These are phyloP conservation scores for Pseudozyma pruni DNA, from an alignment of 1,284 basidiomycete genomes.

Conservation along the genomic window DNA sequence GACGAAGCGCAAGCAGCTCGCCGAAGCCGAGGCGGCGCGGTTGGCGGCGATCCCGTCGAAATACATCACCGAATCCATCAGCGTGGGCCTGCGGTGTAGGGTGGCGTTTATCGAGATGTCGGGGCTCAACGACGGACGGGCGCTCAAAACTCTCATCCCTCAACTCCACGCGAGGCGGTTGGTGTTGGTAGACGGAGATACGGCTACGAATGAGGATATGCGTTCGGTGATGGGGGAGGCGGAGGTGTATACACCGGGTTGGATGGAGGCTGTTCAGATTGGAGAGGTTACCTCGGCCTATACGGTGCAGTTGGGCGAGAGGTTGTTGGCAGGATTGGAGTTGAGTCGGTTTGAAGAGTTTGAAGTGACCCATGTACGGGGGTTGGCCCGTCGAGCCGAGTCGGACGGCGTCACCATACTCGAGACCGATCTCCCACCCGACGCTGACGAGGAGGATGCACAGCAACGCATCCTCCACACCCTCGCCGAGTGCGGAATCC, in stretches of 20 bases:
- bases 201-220: constrained; percentile 35
- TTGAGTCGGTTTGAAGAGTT: constrained; percentile 91
- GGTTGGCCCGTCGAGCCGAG: not conserved
- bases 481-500: not conserved
- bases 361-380: constrained; percentile 34
- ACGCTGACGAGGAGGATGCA: constrained; percentile 1
- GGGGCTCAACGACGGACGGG: constrained; percentile 93
- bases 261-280: constrained; percentile 82
- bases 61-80: constrained; percentile 79
- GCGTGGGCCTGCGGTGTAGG: constrained; percentile 83
- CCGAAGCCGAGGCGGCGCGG: constrained; percentile 23
- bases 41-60: constrained; percentile 86
- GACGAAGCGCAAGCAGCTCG: constrained; percentile 74
- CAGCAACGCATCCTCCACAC: not conserved
- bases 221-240: constrained; percentile 70
- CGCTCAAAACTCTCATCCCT: constrained; percentile 94
- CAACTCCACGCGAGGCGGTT: constrained; percentile 86
- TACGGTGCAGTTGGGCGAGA: constrained; percentile 91
- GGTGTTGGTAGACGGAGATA: constrained; percentile 62
- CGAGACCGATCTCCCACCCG: constrained; percentile 4
- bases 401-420: constrained; percentile 10
- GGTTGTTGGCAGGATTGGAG: constrained; percentile 80
- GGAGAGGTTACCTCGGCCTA: constrained; percentile 96
- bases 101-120: constrained; percentile 93
- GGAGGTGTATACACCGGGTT: constrained; percentile 83